Base-by-base conservation (phyloP, 139 green algal genomes). In the Chlorella sp. region DNA sequence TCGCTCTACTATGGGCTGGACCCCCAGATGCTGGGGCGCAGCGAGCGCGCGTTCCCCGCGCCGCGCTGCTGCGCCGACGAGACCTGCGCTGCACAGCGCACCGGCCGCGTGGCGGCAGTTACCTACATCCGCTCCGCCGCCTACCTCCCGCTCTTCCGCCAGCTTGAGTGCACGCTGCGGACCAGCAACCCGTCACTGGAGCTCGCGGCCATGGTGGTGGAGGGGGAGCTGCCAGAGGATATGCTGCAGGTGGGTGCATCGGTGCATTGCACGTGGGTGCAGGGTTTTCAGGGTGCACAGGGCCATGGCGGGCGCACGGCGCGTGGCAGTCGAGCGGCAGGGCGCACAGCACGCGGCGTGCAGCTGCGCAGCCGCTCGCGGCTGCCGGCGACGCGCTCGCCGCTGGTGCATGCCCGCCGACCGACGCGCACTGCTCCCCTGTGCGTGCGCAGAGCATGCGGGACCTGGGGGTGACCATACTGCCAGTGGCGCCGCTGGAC, bases 151-250 rank as follows among this genome's bases (percentile, higher is more conserved):
- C 61, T 78, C 25, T 33, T 71, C 45, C 45, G 33, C 61, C 72
- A 78, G 61, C 61, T 78, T 12, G 72, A 71, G 35, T 78, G 72
- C 72, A 72, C 72, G 72, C 46, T 78, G 61, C 72, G 72, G 11
- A 43, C 25, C 36, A 56, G 21, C 46, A 78, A 78, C 72, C 72
- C 72, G 25, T 23, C 40, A 4, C 35, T 78, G 45, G 60, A 71
- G 72, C 61, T 78, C 46, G 61, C 23, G 8, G 27, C 71, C 25
- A 45, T 78, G 72, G 25, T 51, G 12, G 72, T 67, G 51, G 14
- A 31, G 38, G 69, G 69, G 23, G 69, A 76, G 69, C 55, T 76
- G 40, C 36, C 29, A 11, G 7, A 25, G 1, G 51, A 11, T 12
- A 53, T 29, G 36, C 68, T 75, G 51, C 21, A 25, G 9, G 12